Base-by-base conservation (phyloP, 139 green algal genomes). In the Chlorella sorokiniana region DNA sequence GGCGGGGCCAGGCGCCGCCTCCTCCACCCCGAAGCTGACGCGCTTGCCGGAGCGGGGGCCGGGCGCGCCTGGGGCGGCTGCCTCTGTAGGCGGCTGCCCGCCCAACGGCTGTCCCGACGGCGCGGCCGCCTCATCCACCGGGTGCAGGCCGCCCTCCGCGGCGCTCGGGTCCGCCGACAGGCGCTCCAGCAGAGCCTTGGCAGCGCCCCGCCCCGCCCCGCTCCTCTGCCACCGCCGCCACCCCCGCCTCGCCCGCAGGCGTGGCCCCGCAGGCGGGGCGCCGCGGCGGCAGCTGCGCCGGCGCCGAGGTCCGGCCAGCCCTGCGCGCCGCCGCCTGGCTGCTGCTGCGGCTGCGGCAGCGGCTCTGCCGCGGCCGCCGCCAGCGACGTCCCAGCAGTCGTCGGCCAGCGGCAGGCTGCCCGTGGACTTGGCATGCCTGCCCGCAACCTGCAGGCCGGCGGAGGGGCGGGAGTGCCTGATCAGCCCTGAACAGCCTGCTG, bases 121-220 rank as follows among this genome's bases (percentile, higher is more conserved):
- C 65, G 33, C 64, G 2, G 14, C 64, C 64, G 64, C 33, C 64
- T 25, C 64, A 29, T 31, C 29, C 6, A 31, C 65, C 2, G 73
- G 37, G 2, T 14, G 25, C 62, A 38, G 62, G 68, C 68, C 59
- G 38, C 14, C 42, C 41, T 44, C 61, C 33, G 38, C 9, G 68
- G 5, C 41, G 40, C 22, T 31, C 8, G 61, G 75, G 4, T 81
- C 62, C 31, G 77, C 77, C 7, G 41, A 54, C 41, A 67, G 8
- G 20, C 77, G 38, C 35, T 82, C 64, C 33, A 82, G 45, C 63
- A 82, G 33, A 3, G 77, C 77, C 23, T 82, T 82, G 48, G 64
- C 64, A 4, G 77, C 77, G 25, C 77, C 63, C 33, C 63, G 61
- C 41, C 77, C 77, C 4, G 5, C 77, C 77, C 20, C 77, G 77